Evolutionary conservation across 2,329 filamentous ascomycete species (phyloP).

Genomic region (Claviceps monticola): DNA sequence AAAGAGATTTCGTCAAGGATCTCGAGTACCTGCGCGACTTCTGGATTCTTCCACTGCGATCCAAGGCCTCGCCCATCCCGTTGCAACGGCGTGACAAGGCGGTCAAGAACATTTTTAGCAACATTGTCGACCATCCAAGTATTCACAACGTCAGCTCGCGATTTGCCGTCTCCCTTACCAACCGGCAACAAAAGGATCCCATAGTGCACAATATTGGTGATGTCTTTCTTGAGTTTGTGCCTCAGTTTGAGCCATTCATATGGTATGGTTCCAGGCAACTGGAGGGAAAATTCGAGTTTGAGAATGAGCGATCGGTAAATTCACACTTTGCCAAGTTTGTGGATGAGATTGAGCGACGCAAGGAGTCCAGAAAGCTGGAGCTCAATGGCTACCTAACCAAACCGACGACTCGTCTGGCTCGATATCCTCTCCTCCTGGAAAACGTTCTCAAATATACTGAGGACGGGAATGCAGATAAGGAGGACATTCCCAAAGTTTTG

Average conservation of each 20-base stretch:
- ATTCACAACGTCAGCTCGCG: slow-evolving; percentile 84
- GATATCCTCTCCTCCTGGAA: slow-evolving; percentile 85
- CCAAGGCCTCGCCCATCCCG: slow-evolving; percentile 74
- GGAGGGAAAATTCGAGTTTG: slow-evolving; percentile 95
- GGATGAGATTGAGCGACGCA: slow-evolving; percentile 88
- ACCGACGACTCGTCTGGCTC: slow-evolving; percentile 84
- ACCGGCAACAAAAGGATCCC: slow-evolving; percentile 77
- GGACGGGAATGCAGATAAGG: slow-evolving; percentile 76
- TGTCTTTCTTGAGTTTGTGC: slow-evolving; percentile 84
- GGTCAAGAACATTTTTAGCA: slow-evolving; percentile 88
- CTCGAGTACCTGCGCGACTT: slow-evolving; percentile 95
- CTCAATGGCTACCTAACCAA: slow-evolving; percentile 97
- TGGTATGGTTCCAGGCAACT: slow-evolving; percentile 91
- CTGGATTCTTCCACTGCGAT: slow-evolving; percentile 88
- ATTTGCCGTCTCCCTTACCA: slow-evolving; percentile 77
- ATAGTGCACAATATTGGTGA: slow-evolving; percentile 86
- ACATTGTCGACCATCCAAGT: slow-evolving; percentile 69
- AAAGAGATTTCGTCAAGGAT: slow-evolving; percentile 97
- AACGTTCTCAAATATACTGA: slow-evolving; percentile 86
- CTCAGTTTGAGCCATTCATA: slow-evolving; percentile 91
- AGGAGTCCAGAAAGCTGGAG: slow-evolving; percentile 92
- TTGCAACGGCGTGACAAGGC: slow-evolving; percentile 78
- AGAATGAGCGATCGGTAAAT: slow-evolving; percentile 85
- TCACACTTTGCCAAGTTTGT: slow-evolving; percentile 79
- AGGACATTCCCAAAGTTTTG: slow-evolving; percentile 84